Conservation (phyloP, 257 asterid genomes). For the Paraleonurus japonicus region DNA sequence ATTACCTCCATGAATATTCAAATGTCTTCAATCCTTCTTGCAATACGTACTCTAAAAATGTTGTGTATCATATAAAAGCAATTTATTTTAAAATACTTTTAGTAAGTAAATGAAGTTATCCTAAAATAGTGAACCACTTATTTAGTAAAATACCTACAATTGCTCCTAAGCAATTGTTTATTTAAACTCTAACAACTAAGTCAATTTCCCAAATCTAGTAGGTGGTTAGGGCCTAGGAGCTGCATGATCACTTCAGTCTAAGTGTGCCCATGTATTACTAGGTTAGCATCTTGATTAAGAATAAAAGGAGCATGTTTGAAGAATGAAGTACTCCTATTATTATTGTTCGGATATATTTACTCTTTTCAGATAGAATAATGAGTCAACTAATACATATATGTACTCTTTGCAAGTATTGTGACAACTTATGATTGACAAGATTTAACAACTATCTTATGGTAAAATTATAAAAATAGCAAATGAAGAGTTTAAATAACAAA, state of each 20-base stretch:
- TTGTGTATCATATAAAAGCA: not conserved
- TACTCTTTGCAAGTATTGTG: not conserved
- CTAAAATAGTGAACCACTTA: too few relatives aligned
- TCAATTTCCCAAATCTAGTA: not conserved
- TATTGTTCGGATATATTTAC: not conserved
- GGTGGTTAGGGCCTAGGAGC: too few relatives aligned
- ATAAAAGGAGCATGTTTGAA: not conserved
- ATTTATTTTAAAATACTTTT: not conserved
- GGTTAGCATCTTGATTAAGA: too few relatives aligned
- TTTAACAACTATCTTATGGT: not conserved
- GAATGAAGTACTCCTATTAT: not conserved
- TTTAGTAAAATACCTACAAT: not conserved
- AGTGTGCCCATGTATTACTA: too few relatives aligned
- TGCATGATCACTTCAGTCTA: too few relatives aligned
- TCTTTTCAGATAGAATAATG: not conserved
- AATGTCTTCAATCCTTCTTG: not conserved
- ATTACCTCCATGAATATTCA: too few relatives aligned
- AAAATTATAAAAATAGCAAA: too few relatives aligned
- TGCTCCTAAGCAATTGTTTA: not conserved
- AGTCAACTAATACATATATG: not conserved
- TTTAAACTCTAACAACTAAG: not conserved
- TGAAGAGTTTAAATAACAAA: too few relatives aligned
- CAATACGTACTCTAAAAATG: not conserved
- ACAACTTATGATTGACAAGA: not conserved
- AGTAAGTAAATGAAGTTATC: too few relatives aligned